A percentile compares a stretch with the other conserved stretches of the same genome.
Evolutionary conservation across 2,329 filamentous ascomycete species (phyloP).

Genomic region (Colletotrichum kahawae): DNA sequence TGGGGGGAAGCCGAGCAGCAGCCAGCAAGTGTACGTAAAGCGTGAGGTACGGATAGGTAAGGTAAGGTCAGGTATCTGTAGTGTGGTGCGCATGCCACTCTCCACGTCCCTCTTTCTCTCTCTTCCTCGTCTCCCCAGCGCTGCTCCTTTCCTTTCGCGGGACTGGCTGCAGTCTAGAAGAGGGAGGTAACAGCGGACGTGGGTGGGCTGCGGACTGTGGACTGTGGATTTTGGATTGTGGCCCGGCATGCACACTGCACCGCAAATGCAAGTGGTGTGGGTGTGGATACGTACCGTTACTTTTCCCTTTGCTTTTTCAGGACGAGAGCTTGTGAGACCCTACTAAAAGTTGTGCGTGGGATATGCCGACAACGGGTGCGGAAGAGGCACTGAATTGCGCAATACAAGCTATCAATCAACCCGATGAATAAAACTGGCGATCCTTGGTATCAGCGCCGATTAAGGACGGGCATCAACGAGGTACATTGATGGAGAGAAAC

Average conservation of each 20-base stretch:
- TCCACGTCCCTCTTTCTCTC: not conserved
- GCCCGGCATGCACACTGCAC: not conserved
- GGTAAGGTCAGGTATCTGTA: not conserved
- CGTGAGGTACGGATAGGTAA: not conserved
- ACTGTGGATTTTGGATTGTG: not conserved
- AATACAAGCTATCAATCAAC: constrained; percentile 1
- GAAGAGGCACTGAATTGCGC: constrained; percentile 1
- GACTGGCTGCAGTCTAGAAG: not conserved
- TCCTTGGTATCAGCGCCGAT: not conserved
- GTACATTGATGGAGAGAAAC: not conserved
- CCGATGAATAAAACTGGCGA: not conserved
- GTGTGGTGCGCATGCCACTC: not conserved
- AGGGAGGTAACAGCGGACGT: not conserved
- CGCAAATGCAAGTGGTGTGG: not conserved
- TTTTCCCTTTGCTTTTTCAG: constrained; percentile 1
- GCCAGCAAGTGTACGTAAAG: not conserved
- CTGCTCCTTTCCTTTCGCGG: not conserved
- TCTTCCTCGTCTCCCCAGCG: not conserved
- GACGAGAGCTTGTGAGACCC: constrained; percentile 7
- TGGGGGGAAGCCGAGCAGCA: not conserved
- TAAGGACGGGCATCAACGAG: not conserved
- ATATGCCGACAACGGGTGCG: constrained; percentile 19
- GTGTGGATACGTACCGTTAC: constrained; percentile 1
- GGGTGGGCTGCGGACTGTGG: not conserved
- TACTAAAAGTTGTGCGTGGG: constrained; percentile 14